Conservation (phyloP, 257 asterid genomes). For the Schizonepeta tenuifolia region DNA sequence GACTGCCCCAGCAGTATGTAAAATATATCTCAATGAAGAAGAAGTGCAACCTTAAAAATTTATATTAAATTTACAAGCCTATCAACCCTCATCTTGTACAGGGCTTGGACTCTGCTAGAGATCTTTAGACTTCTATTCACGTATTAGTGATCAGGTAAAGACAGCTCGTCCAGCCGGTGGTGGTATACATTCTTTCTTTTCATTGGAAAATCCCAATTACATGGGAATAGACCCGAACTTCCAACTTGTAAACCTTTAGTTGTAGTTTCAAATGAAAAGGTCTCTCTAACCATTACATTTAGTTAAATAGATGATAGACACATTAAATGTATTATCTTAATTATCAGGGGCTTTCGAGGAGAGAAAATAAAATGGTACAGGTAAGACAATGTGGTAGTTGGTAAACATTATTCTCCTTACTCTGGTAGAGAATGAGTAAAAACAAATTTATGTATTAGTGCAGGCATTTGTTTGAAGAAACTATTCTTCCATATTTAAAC, state of each 20-base stretch:
- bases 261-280: background rate
- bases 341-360: background rate
- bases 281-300: background rate
- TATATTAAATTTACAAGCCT: background rate
- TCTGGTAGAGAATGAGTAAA: background rate
- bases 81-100: background rate
- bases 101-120: background rate
- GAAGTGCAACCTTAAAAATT: background rate
- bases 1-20: background rate
- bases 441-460: background rate
- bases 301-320: background rate
- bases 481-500: slow-evolving; percentile 8
- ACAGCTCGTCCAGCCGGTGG: background rate
- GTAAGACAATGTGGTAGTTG: background rate
- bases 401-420: background rate
- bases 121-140: background rate
- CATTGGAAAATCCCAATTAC: too few species aligned
- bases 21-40: background rate
- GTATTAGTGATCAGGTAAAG: background rate
- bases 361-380: background rate
- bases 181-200: background rate
- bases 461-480: slow-evolving; percentile 17
- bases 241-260: background rate
- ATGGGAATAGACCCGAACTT: background rate
- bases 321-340: background rate